Percentiles rank a stretch among this genome's conserved stretches.
Evolutionary conservation across 352 stramenopile genomes (phyloP).

Genomic region (Pythium phragmitis): DNA sequence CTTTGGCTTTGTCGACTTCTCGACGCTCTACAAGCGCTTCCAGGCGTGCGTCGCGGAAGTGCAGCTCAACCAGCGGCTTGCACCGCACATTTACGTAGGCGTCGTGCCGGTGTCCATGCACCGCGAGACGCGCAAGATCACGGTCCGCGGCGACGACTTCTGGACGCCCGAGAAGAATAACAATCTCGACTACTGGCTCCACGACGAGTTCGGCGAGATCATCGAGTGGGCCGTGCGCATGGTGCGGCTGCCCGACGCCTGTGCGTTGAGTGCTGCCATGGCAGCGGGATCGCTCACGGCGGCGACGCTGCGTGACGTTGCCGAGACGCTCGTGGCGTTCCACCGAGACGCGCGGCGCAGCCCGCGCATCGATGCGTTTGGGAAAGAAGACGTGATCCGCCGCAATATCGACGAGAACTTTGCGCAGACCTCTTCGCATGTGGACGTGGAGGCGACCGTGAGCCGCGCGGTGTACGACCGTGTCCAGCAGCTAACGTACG

Average conservation of each 20-base stretch:
- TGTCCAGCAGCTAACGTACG: constrained; percentile 54
- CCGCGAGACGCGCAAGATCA: constrained; percentile 46
- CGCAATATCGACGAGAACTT: constrained; percentile 79
- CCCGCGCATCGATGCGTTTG: constrained; percentile 59
- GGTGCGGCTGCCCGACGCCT: constrained; percentile 56
- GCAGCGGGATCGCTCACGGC: constrained; percentile 34
- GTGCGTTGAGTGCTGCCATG: constrained; percentile 45
- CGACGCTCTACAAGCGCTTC: constrained; percentile 70
- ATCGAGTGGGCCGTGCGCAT: constrained; percentile 79
- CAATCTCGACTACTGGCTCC: constrained; percentile 61
- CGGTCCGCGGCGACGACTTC: constrained; percentile 57
- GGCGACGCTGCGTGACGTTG: constrained; percentile 39
- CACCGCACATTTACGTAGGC: constrained; percentile 60
- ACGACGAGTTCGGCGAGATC: constrained; percentile 68
- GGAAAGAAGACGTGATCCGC: constrained; percentile 45
- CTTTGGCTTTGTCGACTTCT: constrained; percentile 75
- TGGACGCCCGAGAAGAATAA: constrained; percentile 67
- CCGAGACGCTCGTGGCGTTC: constrained; percentile 50
- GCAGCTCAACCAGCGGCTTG: constrained; percentile 69
- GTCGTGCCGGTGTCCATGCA: constrained; percentile 72
- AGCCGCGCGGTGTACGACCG: constrained; percentile 45
- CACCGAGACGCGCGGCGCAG: constrained; percentile 52
- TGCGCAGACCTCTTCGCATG: constrained; percentile 50
- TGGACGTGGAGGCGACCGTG: constrained; percentile 36
- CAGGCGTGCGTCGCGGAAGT: constrained; percentile 69